phyloP scores from a whole-genome alignment of 768 basidiomycete species.

The Mycena rosella region DNA sequence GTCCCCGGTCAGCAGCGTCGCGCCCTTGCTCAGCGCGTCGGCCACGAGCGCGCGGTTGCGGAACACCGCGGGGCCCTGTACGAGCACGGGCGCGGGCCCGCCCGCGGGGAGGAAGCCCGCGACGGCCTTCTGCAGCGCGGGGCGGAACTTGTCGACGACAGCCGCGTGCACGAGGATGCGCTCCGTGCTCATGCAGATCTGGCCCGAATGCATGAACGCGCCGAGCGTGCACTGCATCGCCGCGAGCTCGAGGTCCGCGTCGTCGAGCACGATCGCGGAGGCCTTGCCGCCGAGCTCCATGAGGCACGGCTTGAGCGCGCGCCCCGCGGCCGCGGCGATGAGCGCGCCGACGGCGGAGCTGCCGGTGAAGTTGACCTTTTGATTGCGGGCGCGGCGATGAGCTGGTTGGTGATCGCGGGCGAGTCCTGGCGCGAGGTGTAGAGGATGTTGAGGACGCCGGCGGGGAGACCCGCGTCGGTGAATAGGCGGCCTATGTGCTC shows the following conservation, averaged over 20 bases:
- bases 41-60: constrained; percentile 29
- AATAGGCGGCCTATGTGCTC: constrained; percentile 51
- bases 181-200: constrained; percentile 77
- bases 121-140: constrained; percentile 60
- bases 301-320: constrained; percentile 75
- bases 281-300: constrained; percentile 71
- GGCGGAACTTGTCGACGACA: constrained; percentile 72
- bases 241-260: constrained; percentile 63
- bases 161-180: constrained; percentile 74
- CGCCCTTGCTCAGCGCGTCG: constrained; percentile 35
- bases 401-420: constrained; percentile 66
- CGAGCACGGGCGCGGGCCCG: constrained; percentile 25
- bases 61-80: constrained; percentile 25
- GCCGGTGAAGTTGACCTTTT: constrained; percentile 76
- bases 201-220: constrained; percentile 73
- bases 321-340: constrained; percentile 69
- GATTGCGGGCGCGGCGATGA: constrained; percentile 55
- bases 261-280: constrained; percentile 60
- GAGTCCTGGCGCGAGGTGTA: constrained; percentile 66
- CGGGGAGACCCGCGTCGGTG: constrained; percentile 69
- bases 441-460: constrained; percentile 72
- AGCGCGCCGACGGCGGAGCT: constrained; percentile 70
- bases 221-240: constrained; percentile 66
- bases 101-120: constrained; percentile 43
- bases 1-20: constrained; percentile 32